These are phyloP conservation scores for Monilinia vaccinii-corymbosi DNA, from an alignment of 2,329 filamentous ascomycete species.

Conservation along the genomic window DNA sequence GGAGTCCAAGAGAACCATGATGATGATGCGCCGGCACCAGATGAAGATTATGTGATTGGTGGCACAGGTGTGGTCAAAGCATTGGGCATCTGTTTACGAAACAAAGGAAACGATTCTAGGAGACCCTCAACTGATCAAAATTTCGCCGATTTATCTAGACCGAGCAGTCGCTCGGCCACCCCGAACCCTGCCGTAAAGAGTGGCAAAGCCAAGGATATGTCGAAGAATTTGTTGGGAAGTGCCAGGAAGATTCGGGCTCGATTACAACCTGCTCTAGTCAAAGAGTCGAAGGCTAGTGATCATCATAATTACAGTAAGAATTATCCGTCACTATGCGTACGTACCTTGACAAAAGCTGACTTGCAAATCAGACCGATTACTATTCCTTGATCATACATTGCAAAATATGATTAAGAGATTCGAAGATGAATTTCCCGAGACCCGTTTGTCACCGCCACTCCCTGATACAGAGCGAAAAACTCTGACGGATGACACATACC, in stretches of 20 bases:
- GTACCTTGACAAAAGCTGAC: conserved; percentile 1
- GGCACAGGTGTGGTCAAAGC: conserved; percentile 94
- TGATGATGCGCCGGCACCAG: conserved; percentile 61
- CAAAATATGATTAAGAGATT: conserved; percentile 90
- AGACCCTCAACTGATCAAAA: conserved; percentile 27
- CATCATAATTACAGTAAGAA: conserved; percentile 69
- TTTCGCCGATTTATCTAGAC: conserved; percentile 18
- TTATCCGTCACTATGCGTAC: background rate
- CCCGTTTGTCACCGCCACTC: conserved; percentile 38
- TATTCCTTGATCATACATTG: conserved; percentile 82
- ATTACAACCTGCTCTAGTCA: conserved; percentile 73
- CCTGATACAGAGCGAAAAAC: conserved; percentile 3
- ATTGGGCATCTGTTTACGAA: conserved; percentile 79
- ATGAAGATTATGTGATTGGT: conserved; percentile 92
- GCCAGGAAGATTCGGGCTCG: conserved; percentile 81
- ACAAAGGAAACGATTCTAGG: conserved; percentile 58
- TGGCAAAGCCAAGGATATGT: conserved; percentile 81
- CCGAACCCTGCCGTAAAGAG: conserved; percentile 34
- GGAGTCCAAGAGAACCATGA: conserved; percentile 42
- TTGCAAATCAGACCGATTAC: conserved; percentile 50
- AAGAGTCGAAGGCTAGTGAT: conserved; percentile 61
- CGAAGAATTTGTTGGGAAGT: conserved; percentile 76
- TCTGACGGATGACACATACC: conserved; percentile 4
- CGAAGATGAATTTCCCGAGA: conserved; percentile 93
- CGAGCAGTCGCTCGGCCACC: conserved; percentile 38